Evolutionary conservation across 805 yeast genomes (phyloP), one percentile per base, ranked within the genome.

Genomic region (Lachancea quebecensis): DNA sequence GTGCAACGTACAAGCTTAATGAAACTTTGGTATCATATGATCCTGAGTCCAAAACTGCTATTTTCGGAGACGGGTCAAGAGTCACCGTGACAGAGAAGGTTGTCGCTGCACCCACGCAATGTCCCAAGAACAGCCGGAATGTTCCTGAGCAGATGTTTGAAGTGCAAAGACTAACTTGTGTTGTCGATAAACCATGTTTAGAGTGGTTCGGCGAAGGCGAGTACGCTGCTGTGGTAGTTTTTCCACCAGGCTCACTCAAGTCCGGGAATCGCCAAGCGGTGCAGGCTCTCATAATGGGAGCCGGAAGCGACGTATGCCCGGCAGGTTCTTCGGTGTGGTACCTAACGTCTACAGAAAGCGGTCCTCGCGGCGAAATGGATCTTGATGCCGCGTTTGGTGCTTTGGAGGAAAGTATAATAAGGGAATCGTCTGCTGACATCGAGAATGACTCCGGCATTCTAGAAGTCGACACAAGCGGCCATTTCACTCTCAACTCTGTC

Each of bases 131-230:
- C 54, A 54, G 71, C 12, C 53, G 70, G 57, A 59, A 69, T 65
- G 56, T 72, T 51, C 69, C 78, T 45, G 56, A 65, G 51, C 68
- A 73, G 65, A 62, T 70, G 21, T 77, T 70, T 56, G 80, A 80
- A 55, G 72, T 85, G 30, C 82, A 89, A 42, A 77, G 96, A 53
- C 66, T 91, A 62, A 79, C 85, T 5, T 85, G 91, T 10, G 78
- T 88, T 36, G 97, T 90, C 17, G 82, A 83, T 52, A 85, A 85
- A 58, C 84, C 84, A 51, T 91, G 98, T 69, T 76, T 74, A 42
- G 95, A 89, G 68, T 91, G 98, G 98, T 85, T 90, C 69, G 75
- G 80, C 11, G 89, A 85, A 40, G 81, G 79, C 41, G 98, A 91
- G 68, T 74, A 80, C 38, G 82, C 91, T 0, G 85, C 96, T 0